Conservation (phyloP, 768 basidiomycete species). For the Serendipita indica region DNA sequence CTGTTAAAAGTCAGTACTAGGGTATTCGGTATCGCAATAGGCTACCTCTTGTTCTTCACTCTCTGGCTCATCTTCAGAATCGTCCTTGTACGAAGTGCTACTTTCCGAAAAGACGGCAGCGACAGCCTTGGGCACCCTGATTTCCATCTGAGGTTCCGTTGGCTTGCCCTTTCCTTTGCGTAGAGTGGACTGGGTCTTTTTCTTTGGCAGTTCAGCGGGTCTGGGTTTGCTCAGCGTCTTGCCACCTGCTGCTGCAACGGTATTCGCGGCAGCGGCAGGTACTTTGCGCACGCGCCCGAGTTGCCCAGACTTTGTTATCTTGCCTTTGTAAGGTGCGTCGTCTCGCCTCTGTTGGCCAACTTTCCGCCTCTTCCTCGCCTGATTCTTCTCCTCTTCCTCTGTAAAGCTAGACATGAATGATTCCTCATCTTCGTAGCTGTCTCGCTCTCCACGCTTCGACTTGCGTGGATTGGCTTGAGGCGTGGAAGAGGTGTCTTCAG, state of each 20-base stretch:
- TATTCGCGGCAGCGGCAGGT: neutral
- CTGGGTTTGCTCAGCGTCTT: neutral
- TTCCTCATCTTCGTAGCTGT: neutral
- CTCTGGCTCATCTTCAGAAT: too few relatives aligned
- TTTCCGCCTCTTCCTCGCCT: neutral
- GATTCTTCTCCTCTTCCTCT: neutral
- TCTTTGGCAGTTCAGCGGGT: neutral
- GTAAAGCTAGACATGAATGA: neutral
- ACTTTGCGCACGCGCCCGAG: neutral
- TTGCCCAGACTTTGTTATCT: neutral
- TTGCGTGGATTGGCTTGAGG: neutral
- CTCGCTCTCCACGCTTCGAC: neutral
- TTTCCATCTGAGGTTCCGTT: neutral
- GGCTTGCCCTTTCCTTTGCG: neutral
- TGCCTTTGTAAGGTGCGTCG: neutral
- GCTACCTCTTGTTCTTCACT: too few relatives aligned
- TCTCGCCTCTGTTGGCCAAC: neutral
- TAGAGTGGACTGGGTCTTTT: neutral
- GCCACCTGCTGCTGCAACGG: neutral
- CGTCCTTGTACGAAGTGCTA: too few relatives aligned
- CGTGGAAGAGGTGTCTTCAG: neutral
- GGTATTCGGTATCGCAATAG: neutral
- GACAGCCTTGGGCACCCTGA: neutral
- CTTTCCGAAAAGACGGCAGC: neutral
- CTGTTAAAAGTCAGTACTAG: too few relatives aligned